phyloP scores from a whole-genome alignment of 2,329 filamentous ascomycete species.

The Fusarium caatingaense region DNA sequence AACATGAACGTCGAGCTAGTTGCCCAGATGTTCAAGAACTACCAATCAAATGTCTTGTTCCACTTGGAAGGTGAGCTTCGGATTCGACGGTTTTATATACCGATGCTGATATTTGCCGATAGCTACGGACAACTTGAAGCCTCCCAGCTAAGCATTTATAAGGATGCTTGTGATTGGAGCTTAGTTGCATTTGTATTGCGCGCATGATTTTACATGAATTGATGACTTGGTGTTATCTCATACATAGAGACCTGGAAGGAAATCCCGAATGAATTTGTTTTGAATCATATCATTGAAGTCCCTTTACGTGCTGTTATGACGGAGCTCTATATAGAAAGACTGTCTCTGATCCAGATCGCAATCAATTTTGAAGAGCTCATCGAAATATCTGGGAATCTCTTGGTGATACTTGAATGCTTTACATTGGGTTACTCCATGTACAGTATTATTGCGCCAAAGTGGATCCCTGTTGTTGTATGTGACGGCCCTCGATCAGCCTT shows the following conservation, averaged over 20 bases:
- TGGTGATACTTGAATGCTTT: not conserved
- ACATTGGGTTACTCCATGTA: not conserved
- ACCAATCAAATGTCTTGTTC: slow-evolving; percentile 97
- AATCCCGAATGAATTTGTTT: not conserved
- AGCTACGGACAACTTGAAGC: slow-evolving; percentile 88
- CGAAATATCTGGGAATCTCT: not conserved
- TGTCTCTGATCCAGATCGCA: not conserved
- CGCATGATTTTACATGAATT: slow-evolving; percentile 28
- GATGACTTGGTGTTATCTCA: slow-evolving; percentile 4
- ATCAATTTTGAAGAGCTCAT: not conserved
- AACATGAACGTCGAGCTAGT: slow-evolving; percentile 99
- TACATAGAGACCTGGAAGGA: not conserved
- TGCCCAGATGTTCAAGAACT: slow-evolving; percentile 99
- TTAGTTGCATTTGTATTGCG: not conserved
- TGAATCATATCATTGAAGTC: not conserved
- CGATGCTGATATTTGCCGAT: slow-evolving; percentile 16
- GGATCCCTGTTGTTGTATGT: slow-evolving; percentile 38
- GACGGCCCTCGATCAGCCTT: slow-evolving; percentile 49
- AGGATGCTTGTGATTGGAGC: not conserved
- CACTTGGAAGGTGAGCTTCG: slow-evolving; percentile 84
- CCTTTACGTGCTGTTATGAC: not conserved
- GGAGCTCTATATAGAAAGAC: not conserved
- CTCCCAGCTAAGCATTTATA: slow-evolving; percentile 60
- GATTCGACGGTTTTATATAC: too few species aligned
- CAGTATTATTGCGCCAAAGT: slow-evolving; percentile 13